These are phyloP conservation scores for Botrytis fragariae DNA, from an alignment of 2,329 filamentous ascomycete genomes.

Conservation along the genomic window DNA sequence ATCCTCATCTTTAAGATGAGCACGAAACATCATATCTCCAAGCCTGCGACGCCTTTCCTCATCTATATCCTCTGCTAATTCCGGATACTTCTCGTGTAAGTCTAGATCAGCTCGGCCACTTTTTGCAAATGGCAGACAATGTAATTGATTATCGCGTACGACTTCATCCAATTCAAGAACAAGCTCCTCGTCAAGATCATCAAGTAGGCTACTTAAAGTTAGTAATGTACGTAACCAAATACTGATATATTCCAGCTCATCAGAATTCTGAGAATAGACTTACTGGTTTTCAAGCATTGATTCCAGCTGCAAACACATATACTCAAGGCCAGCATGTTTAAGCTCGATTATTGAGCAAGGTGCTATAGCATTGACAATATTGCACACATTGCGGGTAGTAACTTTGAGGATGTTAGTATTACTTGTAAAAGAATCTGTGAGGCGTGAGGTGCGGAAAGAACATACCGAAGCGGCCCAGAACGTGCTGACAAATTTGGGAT, in stretches of 20 bases:
- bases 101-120: constrained; percentile 68
- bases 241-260: neutral
- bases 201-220: constrained; percentile 53
- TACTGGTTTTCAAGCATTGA: constrained; percentile 82
- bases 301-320: constrained; percentile 88
- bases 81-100: constrained; percentile 53
- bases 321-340: constrained; percentile 84
- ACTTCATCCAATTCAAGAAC: constrained; percentile 75
- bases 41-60: constrained; percentile 69
- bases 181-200: constrained; percentile 82
- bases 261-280: neutral
- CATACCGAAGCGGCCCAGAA: constrained; percentile 74
- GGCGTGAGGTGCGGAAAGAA: constrained; percentile 16
- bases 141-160: constrained; percentile 78
- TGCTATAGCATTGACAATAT: constrained; percentile 80
- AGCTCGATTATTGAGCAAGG: constrained; percentile 81
- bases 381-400: constrained; percentile 81
- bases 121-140: constrained; percentile 72
- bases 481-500: constrained; percentile 82
- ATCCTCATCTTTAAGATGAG: constrained; percentile 63
- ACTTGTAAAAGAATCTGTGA: neutral
- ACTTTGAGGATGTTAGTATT: constrained; percentile 45
- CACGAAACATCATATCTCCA: constrained; percentile 71
- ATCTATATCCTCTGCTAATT: constrained; percentile 56
- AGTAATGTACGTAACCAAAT: neutral